phyloP scores from a whole-genome alignment of 331 rosid genomes.

The Prunus yedoensis region DNA sequence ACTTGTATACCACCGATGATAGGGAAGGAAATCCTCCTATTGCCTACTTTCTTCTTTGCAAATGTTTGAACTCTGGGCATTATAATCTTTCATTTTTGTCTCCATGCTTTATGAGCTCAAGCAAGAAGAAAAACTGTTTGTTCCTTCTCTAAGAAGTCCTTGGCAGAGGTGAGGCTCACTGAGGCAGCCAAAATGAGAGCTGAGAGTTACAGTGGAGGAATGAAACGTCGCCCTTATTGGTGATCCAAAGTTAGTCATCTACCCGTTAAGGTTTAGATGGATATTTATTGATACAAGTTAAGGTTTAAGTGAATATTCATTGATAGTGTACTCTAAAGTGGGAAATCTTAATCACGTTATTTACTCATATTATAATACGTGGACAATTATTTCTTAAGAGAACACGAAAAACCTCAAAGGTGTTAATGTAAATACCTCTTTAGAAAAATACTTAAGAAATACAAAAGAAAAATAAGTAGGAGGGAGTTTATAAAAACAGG shows the following conservation, averaged over 20 bases:
- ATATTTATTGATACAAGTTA: too few species aligned
- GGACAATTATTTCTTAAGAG: too few species aligned
- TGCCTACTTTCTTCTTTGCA: background rate
- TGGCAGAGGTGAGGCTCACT: constrained; percentile 77
- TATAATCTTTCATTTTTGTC: background rate
- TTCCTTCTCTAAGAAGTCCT: constrained; percentile 47
- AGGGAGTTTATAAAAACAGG: too few species aligned
- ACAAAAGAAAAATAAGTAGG: too few species aligned
- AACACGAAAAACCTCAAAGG: too few species aligned
- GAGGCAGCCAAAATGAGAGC: constrained; percentile 70
- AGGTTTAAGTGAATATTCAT: too few species aligned
- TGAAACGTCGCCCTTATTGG: constrained; percentile 97
- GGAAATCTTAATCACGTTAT: too few species aligned
- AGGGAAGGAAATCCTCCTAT: constrained; percentile 75
- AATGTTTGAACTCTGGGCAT: background rate
- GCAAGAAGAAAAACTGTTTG: constrained; percentile 25
- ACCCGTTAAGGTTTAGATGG: too few species aligned
- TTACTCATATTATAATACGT: too few species aligned
- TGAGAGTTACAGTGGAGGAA: constrained; percentile 97
- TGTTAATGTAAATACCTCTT: too few species aligned
- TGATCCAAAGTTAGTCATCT: constrained; percentile 63
- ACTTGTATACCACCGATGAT: background rate
- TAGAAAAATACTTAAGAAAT: too few species aligned
- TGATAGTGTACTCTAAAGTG: too few species aligned
- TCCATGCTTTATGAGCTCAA: background rate